These are phyloP conservation scores for Melastoma malabathricum DNA, from an alignment of 345 rosid genomes.

Conservation along the genomic window DNA sequence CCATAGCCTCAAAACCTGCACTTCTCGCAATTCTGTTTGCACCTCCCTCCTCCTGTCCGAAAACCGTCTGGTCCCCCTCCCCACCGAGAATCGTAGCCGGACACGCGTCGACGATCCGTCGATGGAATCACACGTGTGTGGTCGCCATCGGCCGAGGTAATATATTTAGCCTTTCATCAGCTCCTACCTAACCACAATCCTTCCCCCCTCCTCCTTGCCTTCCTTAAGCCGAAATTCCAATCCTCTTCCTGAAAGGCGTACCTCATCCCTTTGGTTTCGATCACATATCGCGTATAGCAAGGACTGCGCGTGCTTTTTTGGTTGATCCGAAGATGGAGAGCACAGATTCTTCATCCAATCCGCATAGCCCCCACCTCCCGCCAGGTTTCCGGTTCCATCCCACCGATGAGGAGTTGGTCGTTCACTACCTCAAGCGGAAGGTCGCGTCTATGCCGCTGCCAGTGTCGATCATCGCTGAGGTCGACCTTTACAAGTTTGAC, in stretches of 20 bases:
- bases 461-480: conserved; percentile 33
- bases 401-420: conserved; percentile 38
- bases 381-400: conserved; percentile 50
- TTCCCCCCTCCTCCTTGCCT: no score
- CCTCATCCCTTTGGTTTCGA: neutral
- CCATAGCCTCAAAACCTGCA: conserved; percentile 4
- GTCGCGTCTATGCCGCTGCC: conserved; percentile 28
- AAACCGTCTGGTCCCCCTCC: conserved; percentile 10
- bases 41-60: neutral
- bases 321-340: conserved; percentile 24
- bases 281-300: neutral
- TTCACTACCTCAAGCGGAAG: conserved; percentile 37
- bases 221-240: no score
- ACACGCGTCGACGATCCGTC: neutral
- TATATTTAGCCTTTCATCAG: neutral
- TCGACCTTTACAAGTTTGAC: conserved; percentile 39
- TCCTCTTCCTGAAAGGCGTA: neutral
- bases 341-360: conserved; percentile 18
- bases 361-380: conserved; percentile 26
- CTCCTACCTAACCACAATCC: neutral
- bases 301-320: neutral
- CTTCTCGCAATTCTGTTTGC: conserved; percentile 6
- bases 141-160: neutral
- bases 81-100: neutral
- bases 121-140: neutral